Conservation (phyloP, 768 basidiomycete species). For the Termitomyces heimii region DNA sequence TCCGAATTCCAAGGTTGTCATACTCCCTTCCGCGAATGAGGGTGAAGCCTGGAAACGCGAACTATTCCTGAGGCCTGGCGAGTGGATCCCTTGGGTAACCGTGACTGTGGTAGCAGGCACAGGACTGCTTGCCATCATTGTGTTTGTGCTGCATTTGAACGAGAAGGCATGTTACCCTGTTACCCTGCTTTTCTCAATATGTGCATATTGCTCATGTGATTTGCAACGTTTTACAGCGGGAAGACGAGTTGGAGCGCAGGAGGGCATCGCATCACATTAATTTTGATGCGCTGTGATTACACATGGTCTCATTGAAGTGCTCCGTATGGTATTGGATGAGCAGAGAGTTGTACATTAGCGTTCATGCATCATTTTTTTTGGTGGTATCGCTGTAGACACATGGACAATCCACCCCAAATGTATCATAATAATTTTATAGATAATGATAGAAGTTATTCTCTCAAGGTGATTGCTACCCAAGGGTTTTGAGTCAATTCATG, state of each 20-base stretch:
- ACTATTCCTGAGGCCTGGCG: constrained; percentile 87
- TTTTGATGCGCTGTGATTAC: constrained; percentile 80
- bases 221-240: constrained; percentile 48
- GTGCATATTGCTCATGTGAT: constrained; percentile 1
- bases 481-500: neutral
- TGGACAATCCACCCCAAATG: no score
- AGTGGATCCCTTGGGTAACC: constrained; percentile 99
- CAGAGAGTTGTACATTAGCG: constrained; percentile 9
- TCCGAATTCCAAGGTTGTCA: constrained; percentile 96
- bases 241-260: constrained; percentile 89
- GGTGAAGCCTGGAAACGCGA: constrained; percentile 77
- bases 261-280: constrained; percentile 94
- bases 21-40: constrained; percentile 63
- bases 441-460: constrained; percentile 6
- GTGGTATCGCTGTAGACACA: no score
- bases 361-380: constrained; percentile 3
- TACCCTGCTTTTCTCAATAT: neutral
- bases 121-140: constrained; percentile 69
- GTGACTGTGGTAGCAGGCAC: constrained; percentile 75
- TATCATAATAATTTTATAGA: constrained; percentile 6
- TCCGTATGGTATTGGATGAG: neutral
- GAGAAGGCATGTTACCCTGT: constrained; percentile 75
- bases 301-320: neutral
- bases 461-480: no score
- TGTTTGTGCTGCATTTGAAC: constrained; percentile 81